Evolutionary conservation across 495 filamentous ascomycete genomes (phyloP), one percentile per base, ranked within the genome.

Genomic region (Lasiosphaeria miniovina): DNA sequence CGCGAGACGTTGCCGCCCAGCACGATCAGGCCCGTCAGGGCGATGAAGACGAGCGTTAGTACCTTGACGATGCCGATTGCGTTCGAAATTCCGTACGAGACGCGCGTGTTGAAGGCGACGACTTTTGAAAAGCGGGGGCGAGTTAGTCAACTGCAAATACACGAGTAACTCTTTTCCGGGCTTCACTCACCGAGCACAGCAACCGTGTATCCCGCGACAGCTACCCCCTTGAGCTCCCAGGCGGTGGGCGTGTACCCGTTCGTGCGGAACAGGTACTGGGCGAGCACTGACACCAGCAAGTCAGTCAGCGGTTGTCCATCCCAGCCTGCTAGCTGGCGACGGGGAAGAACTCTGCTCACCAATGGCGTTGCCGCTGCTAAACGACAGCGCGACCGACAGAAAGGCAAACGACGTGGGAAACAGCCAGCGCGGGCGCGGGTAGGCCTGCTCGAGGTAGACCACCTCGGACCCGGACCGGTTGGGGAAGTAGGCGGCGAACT

Each of bases 1-100:
- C 69, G 63, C 4, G 78, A 36, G 9, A 76, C 81, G 60, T 84
- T 74, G 31, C 71, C 66, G 9, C 72, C 75, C 4, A 78, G 52
- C n/a, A 70, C 74, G 15, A 82, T 82, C 60, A 86, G 82, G 0
- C 85, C 84, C 4, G 80, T 74, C 36, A 87, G 76, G 33, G 86
- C 75, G 57, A 90, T 83, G 57, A 88, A 77, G 9, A 85, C 36
- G n/a, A 90, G 77, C 52, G 89, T 77, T 11, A 82, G 66, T 32
- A 89, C 77, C 66, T 90, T 90, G 74, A 87, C 76, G 10, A 86
- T 73, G 35, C 84, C 87, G 1, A 90, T 81, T 0, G 80, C 59
- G 74, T 88, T 88, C 1, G 80, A 74, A 7, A 75, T 66, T 0
- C 80, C 65, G 61, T 90, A 85, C 31, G 75, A 56, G 31, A 88